Evolutionary conservation across 129 eudicot genomes (phyloP).

Genomic region (Oenanthe sinensis): DNA sequence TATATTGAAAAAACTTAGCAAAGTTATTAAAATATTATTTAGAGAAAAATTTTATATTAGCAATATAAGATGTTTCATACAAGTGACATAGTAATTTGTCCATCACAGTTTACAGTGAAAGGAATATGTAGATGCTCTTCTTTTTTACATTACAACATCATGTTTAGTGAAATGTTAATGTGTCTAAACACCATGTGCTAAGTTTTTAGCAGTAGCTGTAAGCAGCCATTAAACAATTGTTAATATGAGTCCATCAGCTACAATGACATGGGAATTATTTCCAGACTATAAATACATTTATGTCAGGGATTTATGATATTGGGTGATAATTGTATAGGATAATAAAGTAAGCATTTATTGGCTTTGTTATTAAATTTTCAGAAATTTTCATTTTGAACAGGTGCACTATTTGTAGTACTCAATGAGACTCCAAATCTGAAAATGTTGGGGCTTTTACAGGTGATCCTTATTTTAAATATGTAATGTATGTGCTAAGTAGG

Average conservation of each 20-base stretch:
- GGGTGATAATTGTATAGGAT: not conserved
- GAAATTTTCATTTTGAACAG: slow-evolving; percentile 33
- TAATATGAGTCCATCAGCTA: not conserved
- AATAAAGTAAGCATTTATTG: not conserved
- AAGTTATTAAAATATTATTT: not conserved
- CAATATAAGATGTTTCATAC: not conserved
- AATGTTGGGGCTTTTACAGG: slow-evolving; percentile 98
- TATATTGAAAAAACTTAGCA: too few species aligned
- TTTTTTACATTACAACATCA: not conserved
- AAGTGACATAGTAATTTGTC: not conserved
- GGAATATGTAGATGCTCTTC: not conserved
- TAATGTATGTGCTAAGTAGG: not conserved
- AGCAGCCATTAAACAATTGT: not conserved
- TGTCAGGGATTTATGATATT: not conserved
- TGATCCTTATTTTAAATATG: slow-evolving; percentile 1
- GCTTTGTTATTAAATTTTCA: slow-evolving; percentile 9
- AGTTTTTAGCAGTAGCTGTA: not conserved
- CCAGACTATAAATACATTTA: not conserved
- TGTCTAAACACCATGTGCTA: not conserved
- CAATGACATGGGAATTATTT: not conserved
- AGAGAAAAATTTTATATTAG: not conserved
- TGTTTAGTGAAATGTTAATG: not conserved
- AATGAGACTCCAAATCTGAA: slow-evolving; percentile 75
- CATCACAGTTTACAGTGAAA: not conserved
- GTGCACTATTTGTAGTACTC: slow-evolving; percentile 83